A percentile compares a stretch with the other conserved stretches of the same genome.
Conservation (phyloP, 495 filamentous ascomycete species). For the Penicillium waksmanii region DNA sequence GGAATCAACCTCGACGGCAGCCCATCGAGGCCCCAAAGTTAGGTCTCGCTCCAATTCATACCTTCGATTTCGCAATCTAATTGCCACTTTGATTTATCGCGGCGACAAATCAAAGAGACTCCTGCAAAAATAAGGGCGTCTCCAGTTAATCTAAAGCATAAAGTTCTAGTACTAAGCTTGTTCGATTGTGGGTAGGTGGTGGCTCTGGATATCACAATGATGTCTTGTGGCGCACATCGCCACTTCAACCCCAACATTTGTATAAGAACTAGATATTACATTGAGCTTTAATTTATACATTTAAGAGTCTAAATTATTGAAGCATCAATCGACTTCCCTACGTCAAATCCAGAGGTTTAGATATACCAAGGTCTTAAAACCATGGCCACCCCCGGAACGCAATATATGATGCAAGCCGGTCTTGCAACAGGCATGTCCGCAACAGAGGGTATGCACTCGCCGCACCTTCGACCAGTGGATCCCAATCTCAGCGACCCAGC, state of each 20-base stretch:
- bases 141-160: too few species aligned
- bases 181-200: background rate
- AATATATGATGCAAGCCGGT: conserved; percentile 40
- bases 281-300: background rate
- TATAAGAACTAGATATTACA: background rate
- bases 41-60: background rate
- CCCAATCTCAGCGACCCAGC: conserved; percentile 23
- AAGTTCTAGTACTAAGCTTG: too few species aligned
- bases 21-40: too few species aligned
- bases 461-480: conserved; percentile 30
- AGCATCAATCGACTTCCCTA: background rate
- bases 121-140: too few species aligned
- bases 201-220: conserved; percentile 3
- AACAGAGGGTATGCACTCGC: conserved; percentile 35
- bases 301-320: background rate
- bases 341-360: background rate
- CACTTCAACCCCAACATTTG: background rate
- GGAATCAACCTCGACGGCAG: too few species aligned
- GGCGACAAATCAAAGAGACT: too few species aligned
- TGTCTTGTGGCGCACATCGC: background rate
- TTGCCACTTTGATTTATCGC: background rate
- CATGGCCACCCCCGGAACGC: conserved; percentile 29
- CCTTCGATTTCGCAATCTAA: background rate
- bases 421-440: conserved; percentile 42
- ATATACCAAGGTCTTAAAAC: background rate